Conservation (phyloP, 345 rosid species). For the Mallotus nudiflorus region DNA sequence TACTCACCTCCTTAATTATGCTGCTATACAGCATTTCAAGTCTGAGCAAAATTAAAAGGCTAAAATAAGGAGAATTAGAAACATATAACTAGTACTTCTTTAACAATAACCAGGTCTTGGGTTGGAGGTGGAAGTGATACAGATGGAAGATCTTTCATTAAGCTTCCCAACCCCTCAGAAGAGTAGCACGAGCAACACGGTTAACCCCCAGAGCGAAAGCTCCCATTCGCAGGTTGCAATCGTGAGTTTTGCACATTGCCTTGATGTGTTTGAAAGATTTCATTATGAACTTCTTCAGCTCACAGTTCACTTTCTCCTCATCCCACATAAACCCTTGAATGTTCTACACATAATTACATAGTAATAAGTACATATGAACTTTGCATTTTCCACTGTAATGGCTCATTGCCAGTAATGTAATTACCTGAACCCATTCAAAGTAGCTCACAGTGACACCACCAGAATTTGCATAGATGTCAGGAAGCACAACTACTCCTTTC, state of each 20-base stretch:
- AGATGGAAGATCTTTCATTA: neutral
- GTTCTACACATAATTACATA: too few species aligned
- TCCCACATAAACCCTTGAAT: constrained; percentile 37
- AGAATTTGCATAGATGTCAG: constrained; percentile 30
- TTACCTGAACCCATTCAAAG: constrained; percentile 34
- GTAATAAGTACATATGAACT: too few species aligned
- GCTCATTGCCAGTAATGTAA: too few species aligned
- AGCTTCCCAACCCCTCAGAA: constrained; percentile 29
- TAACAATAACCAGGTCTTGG: too few species aligned
- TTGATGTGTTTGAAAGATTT: constrained; percentile 24
- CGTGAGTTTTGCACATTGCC: constrained; percentile 23
- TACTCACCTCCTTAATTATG: neutral
- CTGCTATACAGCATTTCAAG: neutral
- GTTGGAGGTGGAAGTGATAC: neutral
- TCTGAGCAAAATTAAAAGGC: neutral
- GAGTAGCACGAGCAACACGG: constrained; percentile 29
- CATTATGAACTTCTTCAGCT: constrained; percentile 25
- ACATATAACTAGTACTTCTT: too few species aligned
- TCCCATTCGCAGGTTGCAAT: constrained; percentile 30
- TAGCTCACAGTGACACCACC: constrained; percentile 31
- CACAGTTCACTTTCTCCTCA: constrained; percentile 28
- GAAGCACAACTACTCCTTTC: constrained; percentile 28
- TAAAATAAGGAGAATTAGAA: neutral
- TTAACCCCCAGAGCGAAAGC: constrained; percentile 27
- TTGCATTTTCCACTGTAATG: too few species aligned